phyloP scores from a whole-genome alignment of 352 stramenopile species.

The Peronospora belbahrii region DNA sequence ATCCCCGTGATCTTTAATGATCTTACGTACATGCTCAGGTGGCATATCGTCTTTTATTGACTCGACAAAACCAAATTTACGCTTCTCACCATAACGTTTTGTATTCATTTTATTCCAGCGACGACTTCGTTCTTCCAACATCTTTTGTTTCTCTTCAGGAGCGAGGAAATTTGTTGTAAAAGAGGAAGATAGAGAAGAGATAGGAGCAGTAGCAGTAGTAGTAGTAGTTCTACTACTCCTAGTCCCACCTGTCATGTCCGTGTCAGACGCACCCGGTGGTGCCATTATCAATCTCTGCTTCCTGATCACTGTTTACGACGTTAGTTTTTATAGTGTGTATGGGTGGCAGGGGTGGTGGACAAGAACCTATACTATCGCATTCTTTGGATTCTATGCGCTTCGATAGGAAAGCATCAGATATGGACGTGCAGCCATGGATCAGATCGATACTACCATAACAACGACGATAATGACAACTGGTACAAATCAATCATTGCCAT shows the following conservation, averaged over 20 bases:
- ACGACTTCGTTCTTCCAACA: slow-evolving; percentile 74
- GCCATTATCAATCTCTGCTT: slow-evolving; percentile 8
- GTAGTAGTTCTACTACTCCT: too few species aligned
- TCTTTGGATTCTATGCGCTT: slow-evolving; percentile 8
- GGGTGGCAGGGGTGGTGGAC: slow-evolving; percentile 6
- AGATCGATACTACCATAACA: slow-evolving; percentile 4
- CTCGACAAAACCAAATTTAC: slow-evolving; percentile 91
- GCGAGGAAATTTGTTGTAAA: slow-evolving; percentile 12
- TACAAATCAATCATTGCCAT: neutral
- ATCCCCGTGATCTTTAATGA: slow-evolving; percentile 98
- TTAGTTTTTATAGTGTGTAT: slow-evolving; percentile 20
- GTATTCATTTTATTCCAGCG: slow-evolving; percentile 87
- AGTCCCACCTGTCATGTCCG: slow-evolving; percentile 25
- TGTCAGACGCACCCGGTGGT: slow-evolving; percentile 18
- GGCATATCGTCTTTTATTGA: slow-evolving; percentile 89
- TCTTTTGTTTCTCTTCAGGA: slow-evolving; percentile 49
- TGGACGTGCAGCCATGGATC: too few species aligned
- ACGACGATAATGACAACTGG: slow-evolving; percentile 1
- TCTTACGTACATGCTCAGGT: slow-evolving; percentile 98
- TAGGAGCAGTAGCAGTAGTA: too few species aligned
- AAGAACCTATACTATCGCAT: slow-evolving; percentile 1
- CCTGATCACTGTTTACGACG: neutral
- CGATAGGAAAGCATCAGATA: neutral
- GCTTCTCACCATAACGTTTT: slow-evolving; percentile 92
- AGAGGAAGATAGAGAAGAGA: neutral